These are phyloP conservation scores for Pseudocercospora macadamiae DNA, from an alignment of 2,329 filamentous ascomycete genomes.

Conservation along the genomic window DNA sequence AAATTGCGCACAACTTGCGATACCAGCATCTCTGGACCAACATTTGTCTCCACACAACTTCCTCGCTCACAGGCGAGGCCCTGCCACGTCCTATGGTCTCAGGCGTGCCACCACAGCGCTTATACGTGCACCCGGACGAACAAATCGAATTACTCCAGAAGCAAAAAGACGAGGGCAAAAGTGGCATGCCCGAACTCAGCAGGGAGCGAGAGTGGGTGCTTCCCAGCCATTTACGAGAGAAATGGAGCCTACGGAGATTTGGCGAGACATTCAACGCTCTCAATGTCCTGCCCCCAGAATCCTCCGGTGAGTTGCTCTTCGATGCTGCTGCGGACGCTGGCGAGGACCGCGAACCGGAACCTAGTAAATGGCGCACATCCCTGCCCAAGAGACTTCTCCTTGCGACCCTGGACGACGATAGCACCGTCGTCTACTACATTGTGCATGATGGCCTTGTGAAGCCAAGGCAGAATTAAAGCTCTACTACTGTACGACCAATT, in stretches of 20 bases:
- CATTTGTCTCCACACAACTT: constrained; percentile 45
- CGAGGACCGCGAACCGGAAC: constrained; percentile 30
- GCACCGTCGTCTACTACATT: constrained; percentile 81
- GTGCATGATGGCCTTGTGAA: constrained; percentile 87
- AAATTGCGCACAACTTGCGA: constrained; percentile 71
- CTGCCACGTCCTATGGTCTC: constrained; percentile 68
- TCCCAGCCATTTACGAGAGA: constrained; percentile 72
- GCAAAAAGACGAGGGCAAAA: constrained; percentile 44
- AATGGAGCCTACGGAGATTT: constrained; percentile 69
- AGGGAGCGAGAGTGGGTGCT: constrained; percentile 74
- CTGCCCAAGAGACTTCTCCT: constrained; percentile 69
- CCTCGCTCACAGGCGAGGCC: constrained; percentile 30
- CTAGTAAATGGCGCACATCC: constrained; percentile 45
- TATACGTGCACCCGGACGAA: constrained; percentile 82
- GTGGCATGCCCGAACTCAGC: constrained; percentile 32
- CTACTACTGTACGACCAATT: background rate
- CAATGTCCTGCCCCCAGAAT: constrained; percentile 44
- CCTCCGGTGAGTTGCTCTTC: constrained; percentile 28
- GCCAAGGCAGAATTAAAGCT: constrained; percentile 74
- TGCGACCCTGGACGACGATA: constrained; percentile 76
- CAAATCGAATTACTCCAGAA: constrained; percentile 71
- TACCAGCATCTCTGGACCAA: constrained; percentile 76
- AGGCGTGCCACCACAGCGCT: constrained; percentile 70
- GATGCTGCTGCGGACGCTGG: constrained; percentile 26
- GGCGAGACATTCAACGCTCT: constrained; percentile 68